Base-by-base conservation (phyloP, 2,329 filamentous ascomycete genomes). In the Neonectria neomacrospora region DNA sequence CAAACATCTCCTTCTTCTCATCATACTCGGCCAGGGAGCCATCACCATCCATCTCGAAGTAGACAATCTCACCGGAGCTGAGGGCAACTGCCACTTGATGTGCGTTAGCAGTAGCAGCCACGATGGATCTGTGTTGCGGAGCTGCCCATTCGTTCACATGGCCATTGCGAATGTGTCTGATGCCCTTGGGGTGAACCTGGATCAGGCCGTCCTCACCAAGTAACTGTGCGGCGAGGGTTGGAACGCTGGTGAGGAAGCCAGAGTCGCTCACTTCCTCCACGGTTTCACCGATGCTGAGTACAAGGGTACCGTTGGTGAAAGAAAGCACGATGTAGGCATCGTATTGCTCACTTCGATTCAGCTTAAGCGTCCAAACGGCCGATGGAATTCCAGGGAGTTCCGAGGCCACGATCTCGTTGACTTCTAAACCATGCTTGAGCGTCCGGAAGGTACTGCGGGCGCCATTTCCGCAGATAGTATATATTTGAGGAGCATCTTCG, bases 271-370 rank as follows among this genome's bases (percentile, higher is more conserved):
- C 94, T 79, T 98, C 94, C 76, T 97, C 94, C 0, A 99, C 96
- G 1, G 94, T 97, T 76, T 99, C 96, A 4, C 95, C 96, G 68
- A 99, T 97, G 73, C 94, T 96, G 16, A 99, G 83, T 1, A 98
- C 94, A 12, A 98, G 84, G 0, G 96, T 99, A 30, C 90, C 91
- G 71, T 96, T 96, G 41, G 90, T 90, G 74, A 97, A 96, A 2
- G 94, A 97, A 5, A 99, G 85, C n/a, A 99, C 88, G 64, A 99
- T 97, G 74, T 98, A 97, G 0, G 93, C 91, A 78, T 99, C 95
- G 68, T 90, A 97, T 70, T 95, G 88, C 70, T 98, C 95, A 18
- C 87, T 86, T 20, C 88, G 88, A 39, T 89, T 91, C 50, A 97
- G 82, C 77, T 97, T 97, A 1, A 96, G 94, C 0, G 96, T 97